Evolutionary conservation across 2,329 filamentous ascomycete species (phyloP), one percentile per base, ranked within the genome.

Genomic region (Ceratocystis albifundus): DNA sequence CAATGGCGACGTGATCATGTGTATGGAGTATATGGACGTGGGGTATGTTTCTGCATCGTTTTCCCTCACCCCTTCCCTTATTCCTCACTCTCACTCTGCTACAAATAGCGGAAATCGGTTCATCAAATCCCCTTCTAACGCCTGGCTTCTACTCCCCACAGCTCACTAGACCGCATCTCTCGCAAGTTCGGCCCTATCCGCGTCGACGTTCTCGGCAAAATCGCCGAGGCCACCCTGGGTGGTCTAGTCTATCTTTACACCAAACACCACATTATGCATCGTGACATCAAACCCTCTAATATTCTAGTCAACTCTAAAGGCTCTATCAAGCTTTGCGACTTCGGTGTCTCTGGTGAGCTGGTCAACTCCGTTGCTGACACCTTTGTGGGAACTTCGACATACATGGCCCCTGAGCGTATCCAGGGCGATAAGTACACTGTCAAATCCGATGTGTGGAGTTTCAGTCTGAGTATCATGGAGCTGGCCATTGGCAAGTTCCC

Each of bases 1-100:
- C 73, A 91, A 91, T 69, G 93, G 95, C 74, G 94, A 99, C 78
- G 95, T 99, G 68, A 95, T 97, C 71, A 93, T 99, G 87, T 99
- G 94, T 76, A 99, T 99, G 94, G 94, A 99, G 76, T 97, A 99
- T 75, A 96, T 96, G 90, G 94, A 99, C 77, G 90, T 93, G 74
- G 94, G 94, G 94, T 97, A 82, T 77, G 89, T 79, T 48, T 46
- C 22, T 22, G n/a, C 7, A 12, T 48, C 12, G 15, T 30, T 3
- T 7, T 8, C 55, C 22, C 55, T 15, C 22, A 1, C 4, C 12
- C 61, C 7, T 28, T 46, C 12, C 57, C 48, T 64, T 2, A 4
- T 46, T 50, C 46, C 20, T 63, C 10, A 20, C 25, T 53, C 20
- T 63, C 10, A 20, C 25, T 53, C 48, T 53, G 4, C 20, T 15